Conservation (phyloP, 148 eudicot genomes). For the Silene uniflora region DNA sequence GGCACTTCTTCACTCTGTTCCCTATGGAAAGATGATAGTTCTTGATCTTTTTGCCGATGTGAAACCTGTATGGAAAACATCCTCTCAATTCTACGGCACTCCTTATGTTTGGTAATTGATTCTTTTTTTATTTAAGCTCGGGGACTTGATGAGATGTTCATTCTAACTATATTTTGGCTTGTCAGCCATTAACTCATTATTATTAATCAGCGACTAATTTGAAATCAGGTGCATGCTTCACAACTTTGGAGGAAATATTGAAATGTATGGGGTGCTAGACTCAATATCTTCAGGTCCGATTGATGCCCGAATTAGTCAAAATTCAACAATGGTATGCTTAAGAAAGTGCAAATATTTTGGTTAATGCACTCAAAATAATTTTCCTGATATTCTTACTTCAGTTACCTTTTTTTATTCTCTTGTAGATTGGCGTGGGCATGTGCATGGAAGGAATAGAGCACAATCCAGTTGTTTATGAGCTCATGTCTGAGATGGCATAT, state of each 20-base stretch:
- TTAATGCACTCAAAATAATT: background rate
- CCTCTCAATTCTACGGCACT: constrained; percentile 87
- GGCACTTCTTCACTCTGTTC: constrained; percentile 98
- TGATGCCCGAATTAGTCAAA: constrained; percentile 71
- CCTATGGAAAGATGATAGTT: constrained; percentile 97
- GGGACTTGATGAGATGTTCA: constrained; percentile 12
- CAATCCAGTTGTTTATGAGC: constrained; percentile 95
- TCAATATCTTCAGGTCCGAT: constrained; percentile 86
- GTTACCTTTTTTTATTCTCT: constrained; percentile 10
- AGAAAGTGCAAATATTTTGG: background rate
- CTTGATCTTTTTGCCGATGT: constrained; percentile 99
- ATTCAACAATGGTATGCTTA: constrained; percentile 84
- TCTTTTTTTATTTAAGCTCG: constrained; percentile 6
- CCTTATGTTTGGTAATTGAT: constrained; percentile 76
- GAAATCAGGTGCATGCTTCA: constrained; percentile 93
- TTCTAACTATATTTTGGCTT: constrained; percentile 3
- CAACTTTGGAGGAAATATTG: constrained; percentile 97
- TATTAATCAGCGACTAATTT: constrained; percentile 13
- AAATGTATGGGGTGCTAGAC: constrained; percentile 94
- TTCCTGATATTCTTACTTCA: background rate
- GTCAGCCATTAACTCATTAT: background rate
- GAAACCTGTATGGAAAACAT: constrained; percentile 82
- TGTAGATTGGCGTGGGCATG: constrained; percentile 95
- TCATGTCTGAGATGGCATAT: constrained; percentile 99
- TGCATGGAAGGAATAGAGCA: constrained; percentile 99